A percentile compares a stretch with the other conserved stretches of the same genome.
These are phyloP conservation scores for Fonsecaea pedrosoi DNA, from an alignment of 2,329 filamentous ascomycete genomes.

Conservation along the genomic window DNA sequence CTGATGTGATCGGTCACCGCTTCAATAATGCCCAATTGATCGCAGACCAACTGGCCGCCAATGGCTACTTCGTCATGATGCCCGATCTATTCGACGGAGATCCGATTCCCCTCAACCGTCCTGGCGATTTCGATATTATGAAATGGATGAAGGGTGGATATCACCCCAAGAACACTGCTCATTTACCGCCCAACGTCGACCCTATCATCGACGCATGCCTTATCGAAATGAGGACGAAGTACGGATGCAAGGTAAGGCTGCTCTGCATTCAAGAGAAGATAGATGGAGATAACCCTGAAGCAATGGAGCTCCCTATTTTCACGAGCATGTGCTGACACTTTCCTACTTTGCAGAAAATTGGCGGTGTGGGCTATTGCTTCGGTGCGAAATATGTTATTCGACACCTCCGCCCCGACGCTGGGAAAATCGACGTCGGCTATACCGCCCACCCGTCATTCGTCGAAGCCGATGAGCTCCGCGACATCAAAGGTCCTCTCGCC, in stretches of 20 bases:
- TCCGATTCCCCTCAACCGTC: conserved; percentile 61
- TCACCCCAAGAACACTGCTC: conserved; percentile 41
- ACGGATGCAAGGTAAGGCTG: conserved; percentile 39
- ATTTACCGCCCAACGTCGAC: conserved; percentile 56
- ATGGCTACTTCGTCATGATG: conserved; percentile 73
- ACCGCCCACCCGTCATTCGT: conserved; percentile 80
- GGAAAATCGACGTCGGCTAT: conserved; percentile 72
- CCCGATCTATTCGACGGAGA: conserved; percentile 74
- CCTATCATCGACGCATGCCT: conserved; percentile 59
- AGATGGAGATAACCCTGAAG: not conserved
- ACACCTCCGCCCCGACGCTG: conserved; percentile 65
- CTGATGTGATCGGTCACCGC: conserved; percentile 65
- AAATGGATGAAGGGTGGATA: conserved; percentile 55
- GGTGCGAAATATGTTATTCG: conserved; percentile 68
- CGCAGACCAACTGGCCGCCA: conserved; percentile 76
- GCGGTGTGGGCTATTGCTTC: conserved; percentile 44
- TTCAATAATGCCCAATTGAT: conserved; percentile 68
- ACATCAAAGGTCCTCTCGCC: conserved; percentile 70
- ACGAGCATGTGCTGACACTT: conserved; percentile 16
- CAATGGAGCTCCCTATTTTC: not conserved
- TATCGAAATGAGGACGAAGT: conserved; percentile 45
- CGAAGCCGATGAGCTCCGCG: conserved; percentile 67
- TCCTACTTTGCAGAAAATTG: conserved; percentile 38
- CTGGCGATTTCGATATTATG: conserved; percentile 57
- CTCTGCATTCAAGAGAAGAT: conserved; percentile 3